Base-by-base conservation (phyloP, 177 flowering plant species). In the Telopea speciosissima region DNA sequence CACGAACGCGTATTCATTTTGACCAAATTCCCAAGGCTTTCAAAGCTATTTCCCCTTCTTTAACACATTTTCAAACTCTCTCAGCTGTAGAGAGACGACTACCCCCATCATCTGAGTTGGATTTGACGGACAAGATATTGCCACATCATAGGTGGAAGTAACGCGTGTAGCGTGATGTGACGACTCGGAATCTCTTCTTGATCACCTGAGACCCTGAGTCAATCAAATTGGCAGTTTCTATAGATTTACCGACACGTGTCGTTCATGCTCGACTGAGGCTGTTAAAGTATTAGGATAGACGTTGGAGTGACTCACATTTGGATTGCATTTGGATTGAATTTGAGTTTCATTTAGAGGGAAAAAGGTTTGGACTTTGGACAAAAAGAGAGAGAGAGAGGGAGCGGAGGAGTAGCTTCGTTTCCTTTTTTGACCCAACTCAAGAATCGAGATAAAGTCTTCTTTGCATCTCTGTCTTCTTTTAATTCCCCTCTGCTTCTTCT, bases 371-470 rank as follows among this genome's bases (percentile, higher is more conserved):
- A 25, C 31, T 28, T 28, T 28, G 4, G 31, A 28, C n/a, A 5
- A 31, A 31, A 6, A 36, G 40, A 36, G 9, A 36, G 6, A 5
- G 40, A 36, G 3, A 36, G 40, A 5, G 40, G 40, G 9, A 36
- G 40, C 40, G 40, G 74, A 66, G 33, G 56, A 62, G 23, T 42
- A 26, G 74, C 33, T 28, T 24, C 62, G 23, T 59, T 56, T 60
- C 52, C 77, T 63, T 52, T 52, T 83, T 84, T 84, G 85, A 84
- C 88, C 76, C 62, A 68, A 62, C 40, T 36, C 40, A 13, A 59
- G 19, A 44, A 44, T 13, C 6, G 82, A 83, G 83, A 76, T 71
- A 44, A 75, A 44, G 68, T 4, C 31, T 28, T 28, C 31, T 28
- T 4, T 2, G 31, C 31, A 2, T 86, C 85, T 76, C 69, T 66